Evolutionary conservation across 345 rosid species (phyloP).

Genomic region (Gossypium australe): DNA sequence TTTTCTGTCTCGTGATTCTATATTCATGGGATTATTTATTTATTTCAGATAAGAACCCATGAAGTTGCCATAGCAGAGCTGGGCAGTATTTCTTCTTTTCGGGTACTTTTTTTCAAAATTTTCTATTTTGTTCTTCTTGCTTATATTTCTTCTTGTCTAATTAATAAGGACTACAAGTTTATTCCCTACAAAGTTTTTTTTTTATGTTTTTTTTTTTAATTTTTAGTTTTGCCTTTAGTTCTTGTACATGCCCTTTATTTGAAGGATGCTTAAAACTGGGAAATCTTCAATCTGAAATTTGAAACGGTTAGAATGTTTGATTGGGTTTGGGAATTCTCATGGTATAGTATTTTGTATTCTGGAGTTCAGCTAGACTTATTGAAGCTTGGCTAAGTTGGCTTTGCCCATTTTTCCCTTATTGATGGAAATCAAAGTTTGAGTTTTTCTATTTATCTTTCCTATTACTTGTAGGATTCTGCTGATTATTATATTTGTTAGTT

Average conservation of each 20-base stretch:
- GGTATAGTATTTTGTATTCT: background rate
- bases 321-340: background rate
- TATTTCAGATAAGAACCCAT: constrained; percentile 33
- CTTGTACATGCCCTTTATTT: background rate
- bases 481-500: background rate
- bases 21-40: background rate
- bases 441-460: background rate
- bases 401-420: background rate
- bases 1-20: background rate
- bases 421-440: background rate
- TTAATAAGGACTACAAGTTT: background rate
- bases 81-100: constrained; percentile 25
- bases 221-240: background rate
- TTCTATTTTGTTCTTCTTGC: background rate
- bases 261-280: background rate
- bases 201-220: too few species aligned
- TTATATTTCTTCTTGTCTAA: background rate
- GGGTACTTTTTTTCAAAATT: constrained; percentile 21
- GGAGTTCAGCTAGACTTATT: background rate
- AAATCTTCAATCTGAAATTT: background rate
- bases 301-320: background rate
- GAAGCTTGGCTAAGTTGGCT: background rate
- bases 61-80: constrained; percentile 52
- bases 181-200: background rate
- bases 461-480: background rate